Base-by-base conservation (phyloP, 2,329 filamentous ascomycete genomes). In the Talaromyces verruculosus region DNA sequence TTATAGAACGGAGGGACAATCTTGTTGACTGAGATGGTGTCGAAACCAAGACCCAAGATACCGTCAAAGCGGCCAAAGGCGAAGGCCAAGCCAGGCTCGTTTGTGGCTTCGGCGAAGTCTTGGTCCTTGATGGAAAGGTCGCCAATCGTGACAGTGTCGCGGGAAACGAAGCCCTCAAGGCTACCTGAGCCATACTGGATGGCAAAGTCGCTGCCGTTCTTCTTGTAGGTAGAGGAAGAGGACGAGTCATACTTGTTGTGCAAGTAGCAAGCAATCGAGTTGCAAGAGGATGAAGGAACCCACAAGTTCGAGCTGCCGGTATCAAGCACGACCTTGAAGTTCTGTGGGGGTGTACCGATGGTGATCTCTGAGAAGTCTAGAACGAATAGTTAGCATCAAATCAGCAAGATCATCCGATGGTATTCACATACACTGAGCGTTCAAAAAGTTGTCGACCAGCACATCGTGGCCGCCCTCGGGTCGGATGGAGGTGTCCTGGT, bases 271-370 rank as follows among this genome's bases (percentile, higher is more conserved):
- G 95, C 96, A 76, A 99, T 99, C 77, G 93, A 97, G 77, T 87
- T 89, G 81, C 96, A 99, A 76, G 92, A 85, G 65, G 87, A 84
- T 28, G 93, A 97, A 45, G 96, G 96, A 67, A 99, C 93, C 96
- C 96, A 99, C 69, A 99, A 87, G 85, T 99, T 99, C 79, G 95
- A 98, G 86, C 93, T 97, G 74, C 95, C 95, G 33, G 95, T 99
- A 80, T 99, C 95, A 70, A 99, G 90, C 70, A 99, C 91, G 72
- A 99, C 96, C 87, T 99, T 99, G 89, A 99, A 99, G 72, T 83
- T 86, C 84, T 99, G 95, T 39, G 95, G 89, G 71, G 95, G 95
- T 59, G 89, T 94, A 70, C 95, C 95, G 78, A 99, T 88, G 72
- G 88, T 87, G 79, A 99, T 97, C 81, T 97, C 93, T 72, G 94